Evolutionary conservation across 306 rosid genomes (phyloP).

Genomic region (Luffa acutangula): DNA sequence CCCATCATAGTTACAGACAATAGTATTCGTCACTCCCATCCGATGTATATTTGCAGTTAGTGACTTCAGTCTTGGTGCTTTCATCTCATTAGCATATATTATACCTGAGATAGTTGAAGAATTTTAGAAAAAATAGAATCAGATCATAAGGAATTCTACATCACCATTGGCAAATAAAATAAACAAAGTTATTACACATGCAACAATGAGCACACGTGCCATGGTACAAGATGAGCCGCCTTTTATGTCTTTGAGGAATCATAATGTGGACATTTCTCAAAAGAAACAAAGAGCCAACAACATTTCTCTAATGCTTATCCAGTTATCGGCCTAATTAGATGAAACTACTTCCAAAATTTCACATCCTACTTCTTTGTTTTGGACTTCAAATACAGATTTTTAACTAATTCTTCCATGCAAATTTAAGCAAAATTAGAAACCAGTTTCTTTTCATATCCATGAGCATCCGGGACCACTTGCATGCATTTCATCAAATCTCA

Average conservation of each 20-base stretch:
- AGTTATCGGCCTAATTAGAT: background rate
- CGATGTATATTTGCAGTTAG: slow-evolving; percentile 90
- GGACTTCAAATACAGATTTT: background rate
- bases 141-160: background rate
- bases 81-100: slow-evolving; percentile 85
- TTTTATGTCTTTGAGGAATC: no score
- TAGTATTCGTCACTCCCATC: slow-evolving; percentile 90
- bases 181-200: background rate
- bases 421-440: no score
- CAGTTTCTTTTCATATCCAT: no score
- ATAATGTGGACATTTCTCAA: background rate
- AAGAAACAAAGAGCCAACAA: background rate
- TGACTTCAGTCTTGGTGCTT: slow-evolving; percentile 74
- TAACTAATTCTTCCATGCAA: no score
- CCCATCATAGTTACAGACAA: slow-evolving; percentile 82
- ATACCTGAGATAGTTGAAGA: slow-evolving; percentile 38
- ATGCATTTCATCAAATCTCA: no score
- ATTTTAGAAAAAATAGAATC: background rate
- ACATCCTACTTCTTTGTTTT: background rate
- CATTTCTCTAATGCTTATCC: background rate
- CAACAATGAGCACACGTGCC: background rate
- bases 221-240: background rate
- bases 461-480: no score
- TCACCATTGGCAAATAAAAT: background rate
- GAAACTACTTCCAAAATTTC: background rate